Conservation (phyloP, 2,329 filamentous ascomycete genomes). For the Botrytis byssoidea region DNA sequence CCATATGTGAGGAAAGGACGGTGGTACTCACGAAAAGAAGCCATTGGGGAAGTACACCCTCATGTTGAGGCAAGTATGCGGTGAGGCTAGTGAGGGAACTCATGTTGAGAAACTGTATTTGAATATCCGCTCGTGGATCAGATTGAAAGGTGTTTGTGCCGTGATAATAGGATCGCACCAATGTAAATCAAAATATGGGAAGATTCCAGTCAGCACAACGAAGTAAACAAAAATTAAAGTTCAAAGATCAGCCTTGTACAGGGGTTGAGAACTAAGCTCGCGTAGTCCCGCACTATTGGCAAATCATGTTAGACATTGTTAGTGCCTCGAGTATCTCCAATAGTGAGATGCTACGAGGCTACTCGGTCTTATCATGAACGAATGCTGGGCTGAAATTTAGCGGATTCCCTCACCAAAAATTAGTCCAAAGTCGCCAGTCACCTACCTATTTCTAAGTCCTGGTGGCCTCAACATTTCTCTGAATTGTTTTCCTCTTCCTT, state of each 20-base stretch:
- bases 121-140: neutral
- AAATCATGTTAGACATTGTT: neutral
- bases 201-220: neutral
- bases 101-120: neutral
- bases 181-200: neutral
- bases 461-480: conserved; percentile 2
- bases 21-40: conserved; percentile 55
- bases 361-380: neutral
- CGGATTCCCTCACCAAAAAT: neutral
- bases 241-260: conserved; percentile 1
- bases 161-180: neutral
- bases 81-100: conserved; percentile 28
- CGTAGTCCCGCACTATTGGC: neutral
- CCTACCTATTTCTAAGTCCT: conserved; percentile 1
- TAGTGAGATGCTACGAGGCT: conserved; percentile 2
- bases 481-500: neutral
- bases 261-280: neutral
- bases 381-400: neutral
- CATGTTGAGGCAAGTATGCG: conserved; percentile 36
- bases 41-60: conserved; percentile 61
- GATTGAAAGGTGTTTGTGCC: neutral
- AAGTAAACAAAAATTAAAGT: neutral
- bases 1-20: neutral
- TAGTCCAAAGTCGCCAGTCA: neutral
- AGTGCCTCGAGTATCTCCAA: neutral